These are phyloP conservation scores for Beauveria sp. DNA, from an alignment of 2,329 filamentous ascomycete species.

Conservation along the genomic window DNA sequence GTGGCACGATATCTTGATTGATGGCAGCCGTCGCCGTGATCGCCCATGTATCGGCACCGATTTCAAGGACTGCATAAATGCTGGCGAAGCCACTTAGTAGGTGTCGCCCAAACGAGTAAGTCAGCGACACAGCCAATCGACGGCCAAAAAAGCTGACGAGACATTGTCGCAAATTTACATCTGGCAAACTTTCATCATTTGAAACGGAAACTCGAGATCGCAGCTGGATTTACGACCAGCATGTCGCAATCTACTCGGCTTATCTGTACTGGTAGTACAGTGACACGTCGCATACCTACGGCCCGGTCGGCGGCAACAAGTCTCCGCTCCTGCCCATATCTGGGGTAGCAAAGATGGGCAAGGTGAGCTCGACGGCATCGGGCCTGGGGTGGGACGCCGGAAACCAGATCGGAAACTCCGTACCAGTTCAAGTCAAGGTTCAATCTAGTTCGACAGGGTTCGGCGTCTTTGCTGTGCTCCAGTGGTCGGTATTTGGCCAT, in stretches of 20 bases:
- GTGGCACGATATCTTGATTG: not conserved
- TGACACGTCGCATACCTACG: no score
- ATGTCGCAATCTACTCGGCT: no score
- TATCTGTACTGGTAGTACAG: no score
- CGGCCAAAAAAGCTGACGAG: not conserved
- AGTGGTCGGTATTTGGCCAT: not conserved
- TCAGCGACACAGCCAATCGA: not conserved
- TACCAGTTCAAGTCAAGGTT: not conserved
- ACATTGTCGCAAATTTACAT: no score
- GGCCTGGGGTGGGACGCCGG: no score
- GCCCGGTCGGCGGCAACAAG: no score
- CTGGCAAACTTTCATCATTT: no score
- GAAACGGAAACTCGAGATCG: no score
- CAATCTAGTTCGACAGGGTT: not conserved
- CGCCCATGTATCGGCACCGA: not conserved
- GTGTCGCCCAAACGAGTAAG: not conserved
- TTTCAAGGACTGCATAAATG: not conserved
- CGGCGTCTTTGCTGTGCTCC: not conserved
- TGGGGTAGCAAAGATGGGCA: no score
- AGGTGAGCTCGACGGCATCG: no score
- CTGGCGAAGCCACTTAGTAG: not conserved
- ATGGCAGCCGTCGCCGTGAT: not conserved
- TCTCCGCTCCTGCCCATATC: no score
- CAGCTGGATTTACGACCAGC: no score
- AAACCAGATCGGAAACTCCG: not conserved